Evolutionary conservation across 331 rosid species (phyloP).

Genomic region (Erythrophleum ivorense): DNA sequence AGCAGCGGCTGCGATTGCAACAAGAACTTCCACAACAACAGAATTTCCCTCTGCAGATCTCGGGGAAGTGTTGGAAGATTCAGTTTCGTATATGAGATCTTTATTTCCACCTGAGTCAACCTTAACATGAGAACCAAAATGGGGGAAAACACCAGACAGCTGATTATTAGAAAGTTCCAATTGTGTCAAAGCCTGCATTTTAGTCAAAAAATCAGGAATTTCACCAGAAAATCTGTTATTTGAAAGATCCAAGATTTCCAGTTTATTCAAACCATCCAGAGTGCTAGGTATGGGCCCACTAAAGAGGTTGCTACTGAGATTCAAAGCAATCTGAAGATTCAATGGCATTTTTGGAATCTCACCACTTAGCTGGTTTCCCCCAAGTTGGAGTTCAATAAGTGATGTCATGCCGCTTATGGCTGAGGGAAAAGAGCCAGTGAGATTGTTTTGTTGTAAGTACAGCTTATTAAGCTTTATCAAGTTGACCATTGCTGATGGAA

Average conservation of each 20-base stretch:
- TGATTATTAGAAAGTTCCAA: constrained; percentile 61
- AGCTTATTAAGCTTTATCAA: constrained; percentile 46
- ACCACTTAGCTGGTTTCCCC: constrained; percentile 59
- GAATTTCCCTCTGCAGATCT: constrained; percentile 27
- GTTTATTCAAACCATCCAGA: constrained; percentile 25
- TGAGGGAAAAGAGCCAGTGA: constrained; percentile 60
- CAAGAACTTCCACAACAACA: constrained; percentile 41
- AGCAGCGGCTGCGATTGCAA: constrained; percentile 56
- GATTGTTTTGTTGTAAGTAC: constrained; percentile 58
- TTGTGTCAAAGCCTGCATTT: constrained; percentile 48
- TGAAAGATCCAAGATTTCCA: constrained; percentile 82
- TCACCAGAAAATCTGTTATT: constrained; percentile 65
- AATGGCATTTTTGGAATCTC: constrained; percentile 64
- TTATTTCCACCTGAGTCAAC: constrained; percentile 39
- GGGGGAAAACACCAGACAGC: constrained; percentile 59
- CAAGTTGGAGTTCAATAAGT: constrained; percentile 75
- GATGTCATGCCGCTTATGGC: constrained; percentile 23
- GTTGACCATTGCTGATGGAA: constrained; percentile 52
- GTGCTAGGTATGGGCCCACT: constrained; percentile 52
- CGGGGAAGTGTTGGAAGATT: background rate
- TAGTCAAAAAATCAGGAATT: constrained; percentile 45
- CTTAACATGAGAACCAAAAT: background rate
- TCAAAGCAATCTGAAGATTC: constrained; percentile 64
- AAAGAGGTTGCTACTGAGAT: constrained; percentile 74
- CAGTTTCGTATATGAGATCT: constrained; percentile 1